Evolutionary conservation across 257 asterid genomes (phyloP).

Genomic region (Nicotiana benthamiana): DNA sequence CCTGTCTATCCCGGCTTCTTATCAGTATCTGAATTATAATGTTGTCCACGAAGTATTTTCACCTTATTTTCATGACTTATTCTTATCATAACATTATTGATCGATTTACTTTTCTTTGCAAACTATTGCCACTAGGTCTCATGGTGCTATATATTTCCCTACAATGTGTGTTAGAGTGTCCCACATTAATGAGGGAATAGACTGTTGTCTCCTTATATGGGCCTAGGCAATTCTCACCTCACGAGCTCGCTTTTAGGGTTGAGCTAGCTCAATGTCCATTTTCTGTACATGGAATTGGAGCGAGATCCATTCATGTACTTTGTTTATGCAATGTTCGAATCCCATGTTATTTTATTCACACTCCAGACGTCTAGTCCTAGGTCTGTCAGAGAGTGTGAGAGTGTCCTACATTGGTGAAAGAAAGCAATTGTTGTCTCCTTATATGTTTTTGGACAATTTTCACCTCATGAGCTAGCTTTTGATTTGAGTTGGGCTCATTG

Average conservation of each 20-base stretch:
- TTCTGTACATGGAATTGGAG: background rate
- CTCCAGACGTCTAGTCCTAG: background rate
- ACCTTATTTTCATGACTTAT: background rate
- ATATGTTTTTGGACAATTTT: background rate
- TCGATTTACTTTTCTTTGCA: background rate
- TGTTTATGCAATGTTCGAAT: background rate
- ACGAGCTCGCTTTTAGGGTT: background rate
- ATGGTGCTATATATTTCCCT: background rate
- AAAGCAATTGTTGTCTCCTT: background rate
- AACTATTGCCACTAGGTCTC: background rate
- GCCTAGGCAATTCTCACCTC: background rate
- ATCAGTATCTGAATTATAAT: background rate
- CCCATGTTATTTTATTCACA: background rate
- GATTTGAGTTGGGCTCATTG: background rate
- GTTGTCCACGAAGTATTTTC: background rate
- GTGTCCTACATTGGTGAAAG: background rate
- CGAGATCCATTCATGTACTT: background rate
- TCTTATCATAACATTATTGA: background rate
- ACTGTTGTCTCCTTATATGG: background rate
- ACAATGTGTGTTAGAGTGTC: background rate
- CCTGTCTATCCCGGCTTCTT: background rate
- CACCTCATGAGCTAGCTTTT: background rate
- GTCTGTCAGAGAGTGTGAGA: background rate
- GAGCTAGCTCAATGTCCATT: background rate
- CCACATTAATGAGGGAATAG: background rate